A percentile compares a stretch with the other conserved stretches of the same genome.
phyloP scores from a whole-genome alignment of 306 rosid genomes.

The Rosa persica region DNA sequence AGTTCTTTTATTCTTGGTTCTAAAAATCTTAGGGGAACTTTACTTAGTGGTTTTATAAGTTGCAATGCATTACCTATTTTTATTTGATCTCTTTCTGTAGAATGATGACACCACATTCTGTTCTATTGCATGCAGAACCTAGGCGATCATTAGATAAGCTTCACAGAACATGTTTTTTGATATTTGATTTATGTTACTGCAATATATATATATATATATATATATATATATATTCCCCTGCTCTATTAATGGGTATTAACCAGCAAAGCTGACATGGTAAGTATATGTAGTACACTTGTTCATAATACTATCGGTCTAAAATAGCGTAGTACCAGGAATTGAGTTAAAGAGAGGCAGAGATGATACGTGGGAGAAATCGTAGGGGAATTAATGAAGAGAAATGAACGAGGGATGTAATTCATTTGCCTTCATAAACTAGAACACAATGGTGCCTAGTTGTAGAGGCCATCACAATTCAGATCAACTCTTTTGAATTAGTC shows the following conservation, averaged over 20 bases:
- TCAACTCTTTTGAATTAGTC: neutral
- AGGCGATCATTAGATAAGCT: neutral
- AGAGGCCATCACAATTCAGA: slow-evolving; percentile 1
- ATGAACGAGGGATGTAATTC: neutral
- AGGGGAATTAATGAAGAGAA: neutral
- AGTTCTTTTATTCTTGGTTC: neutral
- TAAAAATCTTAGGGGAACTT: neutral
- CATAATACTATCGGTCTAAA: no score
- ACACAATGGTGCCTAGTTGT: neutral
- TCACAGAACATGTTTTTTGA: neutral
- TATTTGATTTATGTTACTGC: neutral
- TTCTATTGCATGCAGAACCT: neutral
- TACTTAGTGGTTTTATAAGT: neutral
- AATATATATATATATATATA: no score
- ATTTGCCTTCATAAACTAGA: neutral
- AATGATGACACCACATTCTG: neutral
- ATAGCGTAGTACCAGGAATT: neutral
- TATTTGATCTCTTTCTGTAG: neutral
- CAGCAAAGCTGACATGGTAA: neutral
- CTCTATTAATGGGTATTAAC: neutral
- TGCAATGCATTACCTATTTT: neutral
- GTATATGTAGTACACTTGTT: neutral
- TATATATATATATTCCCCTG: no score
- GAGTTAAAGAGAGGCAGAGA: neutral
- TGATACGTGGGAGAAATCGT: neutral